Conservation (phyloP, 495 filamentous ascomycete genomes). For the Pyrenula massariospora region DNA sequence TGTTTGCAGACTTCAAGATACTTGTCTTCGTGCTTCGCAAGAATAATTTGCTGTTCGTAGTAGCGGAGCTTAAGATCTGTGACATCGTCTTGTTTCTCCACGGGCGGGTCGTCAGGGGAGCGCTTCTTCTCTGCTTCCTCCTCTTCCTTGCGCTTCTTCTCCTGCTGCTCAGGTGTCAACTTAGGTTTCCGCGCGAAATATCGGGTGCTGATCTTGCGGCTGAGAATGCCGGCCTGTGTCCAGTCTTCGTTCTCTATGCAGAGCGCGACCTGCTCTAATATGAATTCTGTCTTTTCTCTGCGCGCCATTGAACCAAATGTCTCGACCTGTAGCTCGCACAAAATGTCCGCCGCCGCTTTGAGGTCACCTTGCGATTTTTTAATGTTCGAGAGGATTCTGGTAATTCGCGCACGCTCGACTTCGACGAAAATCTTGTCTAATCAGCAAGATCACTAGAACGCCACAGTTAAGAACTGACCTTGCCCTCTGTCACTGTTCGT, state of each 20-base stretch:
- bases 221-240: conserved; percentile 88
- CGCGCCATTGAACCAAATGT: conserved; percentile 97
- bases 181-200: conserved; percentile 84
- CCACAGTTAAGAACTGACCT: conserved; percentile 36
- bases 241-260: conserved; percentile 95
- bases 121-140: conserved; percentile 68
- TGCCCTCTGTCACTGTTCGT: conserved; percentile 94
- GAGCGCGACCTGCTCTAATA: conserved; percentile 84
- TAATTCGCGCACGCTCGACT: conserved; percentile 92
- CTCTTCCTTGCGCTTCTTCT: conserved; percentile 76
- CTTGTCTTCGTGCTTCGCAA: conserved; percentile 93
- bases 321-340: conserved; percentile 97
- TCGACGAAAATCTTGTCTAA: conserved; percentile 79
- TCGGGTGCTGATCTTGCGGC: conserved; percentile 89
- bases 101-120: conserved; percentile 56
- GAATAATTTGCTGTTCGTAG: conserved; percentile 89
- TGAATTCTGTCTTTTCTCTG: conserved; percentile 96
- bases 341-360: conserved; percentile 76
- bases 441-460: not conserved
- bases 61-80: conserved; percentile 93
- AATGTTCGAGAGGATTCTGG: conserved; percentile 88
- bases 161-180: conserved; percentile 74
- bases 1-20: conserved; percentile 96
- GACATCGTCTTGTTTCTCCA: conserved; percentile 75
- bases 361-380: conserved; percentile 91